Evolutionary conservation across 177 flowering plant genomes (phyloP).

Genomic region (Vitis hybrid): DNA sequence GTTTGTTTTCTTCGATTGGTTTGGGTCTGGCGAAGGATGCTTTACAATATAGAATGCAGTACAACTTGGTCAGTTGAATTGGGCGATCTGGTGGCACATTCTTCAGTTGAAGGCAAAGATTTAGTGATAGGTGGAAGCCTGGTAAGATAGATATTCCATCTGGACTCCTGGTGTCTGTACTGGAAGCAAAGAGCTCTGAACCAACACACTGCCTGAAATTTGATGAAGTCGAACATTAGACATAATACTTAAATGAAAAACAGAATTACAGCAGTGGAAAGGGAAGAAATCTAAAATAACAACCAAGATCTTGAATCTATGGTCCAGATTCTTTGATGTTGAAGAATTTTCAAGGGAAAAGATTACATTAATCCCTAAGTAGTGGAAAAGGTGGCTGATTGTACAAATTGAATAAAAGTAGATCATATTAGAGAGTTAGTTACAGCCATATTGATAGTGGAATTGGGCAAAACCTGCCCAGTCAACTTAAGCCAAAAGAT

Average conservation of each 20-base stretch:
- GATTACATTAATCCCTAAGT: no score
- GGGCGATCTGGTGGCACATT: constrained; percentile 34
- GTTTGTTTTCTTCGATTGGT: constrained; percentile 19
- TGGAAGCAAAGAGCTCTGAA: constrained; percentile 52
- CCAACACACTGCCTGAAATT: constrained; percentile 63
- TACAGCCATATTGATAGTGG: no score
- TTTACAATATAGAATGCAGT: constrained; percentile 56
- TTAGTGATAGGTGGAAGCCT: constrained; percentile 64
- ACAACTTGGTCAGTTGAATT: constrained; percentile 33
- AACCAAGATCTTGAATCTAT: no score
- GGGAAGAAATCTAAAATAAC: neutral
- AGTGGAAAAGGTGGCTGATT: no score
- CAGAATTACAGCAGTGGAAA: no score
- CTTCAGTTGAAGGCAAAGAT: constrained; percentile 71
- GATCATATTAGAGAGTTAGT: no score
- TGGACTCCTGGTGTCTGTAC: constrained; percentile 27
- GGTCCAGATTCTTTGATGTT: no score
- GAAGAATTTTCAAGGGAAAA: no score
- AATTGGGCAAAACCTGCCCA: no score
- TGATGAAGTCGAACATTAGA: neutral
- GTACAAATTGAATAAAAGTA: no score
- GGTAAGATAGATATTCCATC: constrained; percentile 29
- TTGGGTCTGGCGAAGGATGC: constrained; percentile 23
- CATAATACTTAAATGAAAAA: neutral
- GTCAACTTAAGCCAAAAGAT: no score